phyloP scores from a whole-genome alignment of 1,139 yeast genomes.

The Suhomyces bolitotheri region DNA sequence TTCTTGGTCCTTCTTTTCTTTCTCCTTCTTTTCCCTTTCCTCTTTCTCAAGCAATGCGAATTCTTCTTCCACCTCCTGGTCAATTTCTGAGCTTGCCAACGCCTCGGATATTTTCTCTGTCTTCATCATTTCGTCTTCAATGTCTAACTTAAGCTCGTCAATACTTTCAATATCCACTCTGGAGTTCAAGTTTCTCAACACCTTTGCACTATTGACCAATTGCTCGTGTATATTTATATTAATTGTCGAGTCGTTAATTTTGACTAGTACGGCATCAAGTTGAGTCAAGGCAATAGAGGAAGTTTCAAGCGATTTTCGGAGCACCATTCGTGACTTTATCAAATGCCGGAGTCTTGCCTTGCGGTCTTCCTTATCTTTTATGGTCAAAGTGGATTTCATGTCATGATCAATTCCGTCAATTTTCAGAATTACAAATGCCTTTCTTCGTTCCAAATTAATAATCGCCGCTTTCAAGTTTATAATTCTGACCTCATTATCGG shows the following conservation, averaged over 20 bases:
- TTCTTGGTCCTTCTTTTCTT: conserved; percentile 3
- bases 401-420: conserved; percentile 24
- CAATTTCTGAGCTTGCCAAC: conserved; percentile 24
- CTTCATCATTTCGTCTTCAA: conserved; percentile 40
- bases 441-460: conserved; percentile 22
- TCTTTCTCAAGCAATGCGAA: conserved; percentile 11
- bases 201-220: conserved; percentile 35
- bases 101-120: conserved; percentile 32
- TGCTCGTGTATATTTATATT: conserved; percentile 42
- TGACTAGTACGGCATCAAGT: conserved; percentile 37
- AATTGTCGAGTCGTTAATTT: conserved; percentile 50
- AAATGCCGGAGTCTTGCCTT: conserved; percentile 9
- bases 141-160: conserved; percentile 38
- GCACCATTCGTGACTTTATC: conserved; percentile 11
- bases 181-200: conserved; percentile 34
- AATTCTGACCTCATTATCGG: conserved; percentile 35
- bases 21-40: conserved; percentile 1
- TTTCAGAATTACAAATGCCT: conserved; percentile 22
- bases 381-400: conserved; percentile 11
- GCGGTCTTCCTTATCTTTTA: conserved; percentile 7
- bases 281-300: conserved; percentile 36
- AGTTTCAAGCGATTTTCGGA: conserved; percentile 21
- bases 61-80: conserved; percentile 22
- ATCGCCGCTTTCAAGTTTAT: conserved; percentile 26
- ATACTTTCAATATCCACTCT: conserved; percentile 32